A percentile compares a stretch with the other conserved stretches of the same genome.
These are phyloP conservation scores for Rhizomucor pusillus DNA, from an alignment of 371 early-diverging fungal genomes.

Conservation along the genomic window DNA sequence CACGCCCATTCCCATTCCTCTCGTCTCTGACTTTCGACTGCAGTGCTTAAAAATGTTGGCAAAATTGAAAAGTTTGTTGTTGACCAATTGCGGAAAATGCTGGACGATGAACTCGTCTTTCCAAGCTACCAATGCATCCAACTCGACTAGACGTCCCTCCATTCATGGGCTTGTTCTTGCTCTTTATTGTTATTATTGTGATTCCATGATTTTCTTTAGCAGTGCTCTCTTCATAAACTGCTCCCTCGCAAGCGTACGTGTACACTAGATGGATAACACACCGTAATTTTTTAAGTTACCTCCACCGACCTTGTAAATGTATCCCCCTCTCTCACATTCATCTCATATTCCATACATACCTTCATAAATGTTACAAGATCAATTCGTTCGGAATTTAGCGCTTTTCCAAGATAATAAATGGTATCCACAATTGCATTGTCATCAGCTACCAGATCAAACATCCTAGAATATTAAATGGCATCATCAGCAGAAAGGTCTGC, in stretches of 20 bases:
- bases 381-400: slow-evolving; percentile 69
- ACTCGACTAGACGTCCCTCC: slow-evolving; percentile 4
- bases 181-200: slow-evolving; percentile 10
- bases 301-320: too few species aligned
- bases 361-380: slow-evolving; percentile 72
- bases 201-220: slow-evolving; percentile 61
- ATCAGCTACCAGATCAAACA: slow-evolving; percentile 84
- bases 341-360: slow-evolving; percentile 26
- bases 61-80: slow-evolving; percentile 90
- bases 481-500: too few species aligned
- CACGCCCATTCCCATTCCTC: not conserved
- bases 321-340: not conserved
- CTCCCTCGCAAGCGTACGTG: slow-evolving; percentile 77
- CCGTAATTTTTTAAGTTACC: too few species aligned
- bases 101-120: slow-evolving; percentile 89
- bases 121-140: slow-evolving; percentile 70
- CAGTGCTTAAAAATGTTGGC: slow-evolving; percentile 89
- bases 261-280: slow-evolving; percentile 41
- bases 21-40: not conserved
- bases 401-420: slow-evolving; percentile 80
- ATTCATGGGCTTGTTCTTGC: too few species aligned
- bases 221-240: slow-evolving; percentile 88
- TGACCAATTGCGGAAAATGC: slow-evolving; percentile 81
- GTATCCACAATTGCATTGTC: slow-evolving; percentile 90
- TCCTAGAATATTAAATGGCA: slow-evolving; percentile 34